phyloP scores from a whole-genome alignment of 2,329 filamentous ascomycete species.

The Knufia fluminis region DNA sequence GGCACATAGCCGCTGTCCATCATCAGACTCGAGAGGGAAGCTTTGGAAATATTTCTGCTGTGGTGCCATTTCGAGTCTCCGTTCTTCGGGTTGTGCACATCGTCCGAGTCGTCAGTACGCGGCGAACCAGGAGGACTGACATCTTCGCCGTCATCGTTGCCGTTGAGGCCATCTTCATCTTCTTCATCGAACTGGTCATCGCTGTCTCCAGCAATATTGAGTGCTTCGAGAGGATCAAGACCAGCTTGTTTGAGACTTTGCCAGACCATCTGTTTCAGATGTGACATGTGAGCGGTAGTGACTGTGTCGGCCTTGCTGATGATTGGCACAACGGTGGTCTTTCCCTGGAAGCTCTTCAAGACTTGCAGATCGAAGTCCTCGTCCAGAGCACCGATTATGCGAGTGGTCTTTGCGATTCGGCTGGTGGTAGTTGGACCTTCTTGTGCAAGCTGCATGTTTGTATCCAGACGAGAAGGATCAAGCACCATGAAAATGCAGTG shows the following conservation, averaged over 20 bases:
- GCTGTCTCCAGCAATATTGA: constrained; percentile 73
- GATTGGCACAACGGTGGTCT: constrained; percentile 90
- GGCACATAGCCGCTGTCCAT: constrained; percentile 52
- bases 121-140: constrained; percentile 18
- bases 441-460: constrained; percentile 60
- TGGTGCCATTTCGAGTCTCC: constrained; percentile 15
- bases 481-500: constrained; percentile 90
- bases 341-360: constrained; percentile 75
- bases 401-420: constrained; percentile 32
- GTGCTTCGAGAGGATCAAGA: constrained; percentile 76
- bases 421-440: constrained; percentile 48
- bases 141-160: constrained; percentile 25
- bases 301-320: constrained; percentile 96
- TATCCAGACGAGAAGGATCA: constrained; percentile 76
- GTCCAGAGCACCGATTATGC: constrained; percentile 61
- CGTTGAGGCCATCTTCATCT: constrained; percentile 34
- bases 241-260: constrained; percentile 75
- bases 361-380: constrained; percentile 86
- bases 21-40: constrained; percentile 24
- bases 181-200: constrained; percentile 52
- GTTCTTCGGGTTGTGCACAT: constrained; percentile 10
- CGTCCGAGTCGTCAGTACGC: constrained; percentile 19
- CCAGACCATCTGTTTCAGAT: constrained; percentile 85
- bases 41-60: constrained; percentile 28
- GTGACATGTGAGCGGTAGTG: constrained; percentile 87